These are phyloP conservation scores for Tricholoma flavovirens DNA, from an alignment of 768 basidiomycete species.

Conservation along the genomic window DNA sequence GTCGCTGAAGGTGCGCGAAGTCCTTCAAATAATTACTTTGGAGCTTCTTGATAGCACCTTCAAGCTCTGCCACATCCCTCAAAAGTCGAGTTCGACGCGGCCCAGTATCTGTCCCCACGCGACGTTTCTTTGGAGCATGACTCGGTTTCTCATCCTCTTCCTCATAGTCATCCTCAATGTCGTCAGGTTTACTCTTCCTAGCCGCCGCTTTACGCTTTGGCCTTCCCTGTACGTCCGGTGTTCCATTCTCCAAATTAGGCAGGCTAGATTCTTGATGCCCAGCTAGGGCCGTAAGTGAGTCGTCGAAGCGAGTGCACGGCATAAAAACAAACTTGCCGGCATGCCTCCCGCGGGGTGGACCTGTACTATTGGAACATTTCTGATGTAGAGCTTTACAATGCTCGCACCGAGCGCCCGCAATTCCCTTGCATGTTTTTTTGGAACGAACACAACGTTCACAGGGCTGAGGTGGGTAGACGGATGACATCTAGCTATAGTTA, in stretches of 20 bases:
- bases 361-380: slow-evolving; percentile 41
- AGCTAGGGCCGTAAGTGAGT: slow-evolving; percentile 6
- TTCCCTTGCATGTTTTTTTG: slow-evolving; percentile 36
- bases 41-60: slow-evolving; percentile 29
- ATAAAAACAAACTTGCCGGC: slow-evolving; percentile 23
- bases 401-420: slow-evolving; percentile 39
- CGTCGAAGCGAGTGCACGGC: neutral
- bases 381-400: slow-evolving; percentile 42
- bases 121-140: slow-evolving; percentile 28
- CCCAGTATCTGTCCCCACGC: slow-evolving; percentile 17
- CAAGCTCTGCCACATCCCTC: slow-evolving; percentile 30
- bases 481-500: slow-evolving; percentile 12
- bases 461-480: slow-evolving; percentile 33
- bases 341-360: slow-evolving; percentile 36
- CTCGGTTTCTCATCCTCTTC: slow-evolving; percentile 29
- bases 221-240: slow-evolving; percentile 13
- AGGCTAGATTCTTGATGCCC: slow-evolving; percentile 6
- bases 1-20: slow-evolving; percentile 28
- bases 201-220: slow-evolving; percentile 19
- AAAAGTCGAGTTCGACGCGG: slow-evolving; percentile 24
- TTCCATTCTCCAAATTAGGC: slow-evolving; percentile 3
- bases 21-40: slow-evolving; percentile 29
- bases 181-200: slow-evolving; percentile 28
- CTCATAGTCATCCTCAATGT: slow-evolving; percentile 31
- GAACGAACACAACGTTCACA: slow-evolving; percentile 42